These are phyloP conservation scores for Neurospora sublineolata DNA, from an alignment of 495 filamentous ascomycete species.

Conservation along the genomic window DNA sequence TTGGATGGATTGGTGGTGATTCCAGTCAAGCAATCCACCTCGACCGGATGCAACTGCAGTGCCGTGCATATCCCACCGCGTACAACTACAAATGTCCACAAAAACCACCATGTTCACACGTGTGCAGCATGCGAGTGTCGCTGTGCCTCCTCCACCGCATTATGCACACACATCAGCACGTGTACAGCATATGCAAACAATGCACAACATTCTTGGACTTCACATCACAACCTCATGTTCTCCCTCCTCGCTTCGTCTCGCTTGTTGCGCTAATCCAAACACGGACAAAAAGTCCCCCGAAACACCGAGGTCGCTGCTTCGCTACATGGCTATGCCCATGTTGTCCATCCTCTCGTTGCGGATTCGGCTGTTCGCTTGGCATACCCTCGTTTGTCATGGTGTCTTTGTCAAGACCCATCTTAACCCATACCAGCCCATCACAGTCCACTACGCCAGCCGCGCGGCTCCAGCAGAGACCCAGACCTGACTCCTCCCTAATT, in stretches of 20 bases:
- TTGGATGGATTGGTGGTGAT: background rate
- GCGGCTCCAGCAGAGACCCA: background rate
- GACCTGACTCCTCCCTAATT: background rate
- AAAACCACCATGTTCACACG: background rate
- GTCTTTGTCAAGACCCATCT: background rate
- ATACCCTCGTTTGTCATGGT: background rate
- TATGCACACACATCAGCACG: background rate
- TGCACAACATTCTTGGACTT: background rate
- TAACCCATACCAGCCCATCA: background rate
- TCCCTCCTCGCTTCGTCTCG: background rate
- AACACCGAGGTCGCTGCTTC: background rate
- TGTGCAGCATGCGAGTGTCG: background rate
- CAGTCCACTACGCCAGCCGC: background rate
- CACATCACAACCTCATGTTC: background rate
- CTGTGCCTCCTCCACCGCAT: background rate
- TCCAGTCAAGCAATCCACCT: background rate
- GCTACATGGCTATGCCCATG: background rate
- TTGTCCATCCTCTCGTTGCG: background rate
- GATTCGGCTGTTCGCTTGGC: background rate
- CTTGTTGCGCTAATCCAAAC: background rate
- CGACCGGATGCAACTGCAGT: background rate
- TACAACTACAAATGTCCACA: background rate
- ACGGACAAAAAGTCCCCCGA: background rate
- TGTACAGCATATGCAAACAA: background rate
- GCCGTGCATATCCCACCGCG: background rate